These are phyloP conservation scores for Panicum miliaceum DNA, from an alignment of 176 grass and related monocot species.

Conservation along the genomic window DNA sequence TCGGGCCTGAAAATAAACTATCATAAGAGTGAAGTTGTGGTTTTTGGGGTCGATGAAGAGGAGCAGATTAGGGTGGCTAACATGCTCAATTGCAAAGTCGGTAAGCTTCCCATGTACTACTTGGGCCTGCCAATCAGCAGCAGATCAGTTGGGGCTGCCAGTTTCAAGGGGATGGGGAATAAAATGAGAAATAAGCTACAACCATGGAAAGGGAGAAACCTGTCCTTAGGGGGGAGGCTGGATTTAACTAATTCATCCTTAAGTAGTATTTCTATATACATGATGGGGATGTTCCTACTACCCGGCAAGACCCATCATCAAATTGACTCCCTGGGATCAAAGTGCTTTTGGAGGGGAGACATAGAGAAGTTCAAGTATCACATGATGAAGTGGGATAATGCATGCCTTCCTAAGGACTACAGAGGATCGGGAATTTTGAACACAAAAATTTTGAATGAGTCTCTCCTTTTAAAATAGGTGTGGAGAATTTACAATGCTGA, in stretches of 20 bases:
- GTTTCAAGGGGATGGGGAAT: fast-evolving
- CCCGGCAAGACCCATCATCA: too few species aligned
- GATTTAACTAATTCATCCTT: background rate
- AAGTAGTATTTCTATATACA: too few species aligned
- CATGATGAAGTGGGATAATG: too few species aligned
- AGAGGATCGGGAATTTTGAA: too few species aligned
- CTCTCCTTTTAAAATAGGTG: too few species aligned
- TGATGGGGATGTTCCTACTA: too few species aligned
- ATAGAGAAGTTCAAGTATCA: too few species aligned
- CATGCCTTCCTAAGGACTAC: too few species aligned
- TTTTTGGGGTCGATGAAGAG: background rate
- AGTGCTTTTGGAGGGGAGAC: too few species aligned
- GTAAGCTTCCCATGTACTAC: background rate
- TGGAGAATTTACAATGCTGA: too few species aligned
- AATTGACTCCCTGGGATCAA: too few species aligned
- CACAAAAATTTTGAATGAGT: too few species aligned
- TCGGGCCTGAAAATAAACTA: background rate
- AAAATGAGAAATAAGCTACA: background rate
- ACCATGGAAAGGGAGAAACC: background rate
- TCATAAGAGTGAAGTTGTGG: background rate
- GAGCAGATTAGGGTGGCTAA: fast-evolving
- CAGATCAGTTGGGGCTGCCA: fast-evolving
- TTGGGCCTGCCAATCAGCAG: background rate
- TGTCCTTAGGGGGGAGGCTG: background rate
- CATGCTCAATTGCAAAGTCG: background rate